phyloP scores from a whole-genome alignment of 2,329 filamentous ascomycete genomes.

The Fusarium coffeatum region DNA sequence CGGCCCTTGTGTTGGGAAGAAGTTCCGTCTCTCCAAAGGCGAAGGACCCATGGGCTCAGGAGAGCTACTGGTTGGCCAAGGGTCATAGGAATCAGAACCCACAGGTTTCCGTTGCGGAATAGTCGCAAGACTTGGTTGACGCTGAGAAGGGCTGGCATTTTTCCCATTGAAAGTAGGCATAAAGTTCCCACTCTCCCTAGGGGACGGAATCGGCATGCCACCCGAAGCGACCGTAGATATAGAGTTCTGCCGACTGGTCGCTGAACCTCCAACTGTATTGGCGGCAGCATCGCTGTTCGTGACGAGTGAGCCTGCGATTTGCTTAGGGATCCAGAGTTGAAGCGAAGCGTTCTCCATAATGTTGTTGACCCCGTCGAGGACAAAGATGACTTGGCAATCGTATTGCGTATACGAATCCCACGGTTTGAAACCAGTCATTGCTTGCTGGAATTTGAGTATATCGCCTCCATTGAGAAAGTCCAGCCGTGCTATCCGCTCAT shows the following conservation, averaged over 20 bases:
- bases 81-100: conserved; percentile 12
- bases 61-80: conserved; percentile 38
- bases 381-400: conserved; percentile 46
- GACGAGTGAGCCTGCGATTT: conserved; percentile 45
- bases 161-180: background rate
- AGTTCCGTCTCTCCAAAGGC: conserved; percentile 24
- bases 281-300: conserved; percentile 44
- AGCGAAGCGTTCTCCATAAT: conserved; percentile 47
- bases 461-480: conserved; percentile 45
- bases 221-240: conserved; percentile 21
- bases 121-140: conserved; percentile 34
- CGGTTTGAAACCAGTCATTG: conserved; percentile 49
- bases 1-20: conserved; percentile 13
- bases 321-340: conserved; percentile 51
- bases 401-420: conserved; percentile 47
- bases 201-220: background rate
- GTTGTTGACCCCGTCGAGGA: conserved; percentile 41
- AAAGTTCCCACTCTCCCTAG: conserved; percentile 5
- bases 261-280: conserved; percentile 8
- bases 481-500: conserved; percentile 49
- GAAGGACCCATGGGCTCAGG: conserved; percentile 30
- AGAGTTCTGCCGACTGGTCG: conserved; percentile 31
- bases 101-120: conserved; percentile 38
- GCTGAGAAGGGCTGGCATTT: conserved; percentile 3
- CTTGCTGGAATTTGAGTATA: conserved; percentile 50